These are phyloP conservation scores for Nannizzia gypsea DNA, from an alignment of 2,329 filamentous ascomycete genomes.

Conservation along the genomic window DNA sequence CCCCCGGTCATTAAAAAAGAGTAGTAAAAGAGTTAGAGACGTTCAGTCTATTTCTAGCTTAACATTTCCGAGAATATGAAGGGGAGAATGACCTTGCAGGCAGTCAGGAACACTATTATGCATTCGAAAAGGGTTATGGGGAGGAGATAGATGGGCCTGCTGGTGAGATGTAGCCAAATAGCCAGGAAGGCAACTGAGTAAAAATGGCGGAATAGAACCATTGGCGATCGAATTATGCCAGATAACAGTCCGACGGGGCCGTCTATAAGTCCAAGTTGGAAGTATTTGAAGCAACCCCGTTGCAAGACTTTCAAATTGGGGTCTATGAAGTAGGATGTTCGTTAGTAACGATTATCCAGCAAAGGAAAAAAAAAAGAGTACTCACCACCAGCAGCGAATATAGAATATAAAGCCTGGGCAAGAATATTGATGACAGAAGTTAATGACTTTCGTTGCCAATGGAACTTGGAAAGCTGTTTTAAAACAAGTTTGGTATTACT, in stretches of 20 bases:
- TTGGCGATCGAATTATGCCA: conserved; percentile 65
- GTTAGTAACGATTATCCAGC: neutral
- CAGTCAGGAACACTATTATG: conserved; percentile 63
- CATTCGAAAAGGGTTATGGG: conserved; percentile 56
- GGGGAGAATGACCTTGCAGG: conserved; percentile 69
- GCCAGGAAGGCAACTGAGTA: conserved; percentile 83
- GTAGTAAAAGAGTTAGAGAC: neutral
- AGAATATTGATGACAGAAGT: conserved; percentile 92
- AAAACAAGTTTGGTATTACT: conserved; percentile 55
- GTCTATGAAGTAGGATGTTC: conserved; percentile 33
- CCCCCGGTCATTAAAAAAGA: neutral
- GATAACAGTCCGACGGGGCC: conserved; percentile 72
- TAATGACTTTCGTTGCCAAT: conserved; percentile 74
- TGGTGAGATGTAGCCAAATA: conserved; percentile 57
- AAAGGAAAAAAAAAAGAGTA: conserved; percentile 2
- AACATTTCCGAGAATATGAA: conserved; percentile 61
- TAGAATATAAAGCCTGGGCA: conserved; percentile 81
- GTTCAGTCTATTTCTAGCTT: neutral
- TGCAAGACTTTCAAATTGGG: conserved; percentile 67
- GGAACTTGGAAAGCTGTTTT: conserved; percentile 60
- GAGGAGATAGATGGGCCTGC: conserved; percentile 43
- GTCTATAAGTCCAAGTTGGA: conserved; percentile 60
- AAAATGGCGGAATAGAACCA: conserved; percentile 80
- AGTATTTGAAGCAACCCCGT: conserved; percentile 85
- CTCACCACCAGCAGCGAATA: conserved; percentile 71